Evolutionary conservation across 345 rosid species (phyloP), one percentile per base, ranked within the genome.

Genomic region (Gynandropsis gynandra): DNA sequence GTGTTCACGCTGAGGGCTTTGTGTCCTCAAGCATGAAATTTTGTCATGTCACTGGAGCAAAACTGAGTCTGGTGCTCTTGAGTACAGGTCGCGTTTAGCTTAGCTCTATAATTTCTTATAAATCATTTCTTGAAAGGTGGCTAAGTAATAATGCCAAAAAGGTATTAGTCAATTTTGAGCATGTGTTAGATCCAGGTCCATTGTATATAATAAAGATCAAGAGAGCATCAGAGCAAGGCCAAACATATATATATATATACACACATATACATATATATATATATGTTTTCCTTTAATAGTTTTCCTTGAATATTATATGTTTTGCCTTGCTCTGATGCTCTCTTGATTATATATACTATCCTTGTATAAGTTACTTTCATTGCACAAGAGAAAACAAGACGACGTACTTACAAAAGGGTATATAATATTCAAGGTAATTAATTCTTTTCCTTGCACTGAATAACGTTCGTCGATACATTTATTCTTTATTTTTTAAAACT

Each of bases 241-340:
- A 66, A 47, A 66, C 55, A 45, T 4, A 16, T 66, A 66, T 60
- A 54, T 49, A 61, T 66, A 66, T 65, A 66, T 60, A 66, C 65
- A 33, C 50, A 4, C 54, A 61, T 66, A 42, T 53, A 48, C 32
- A 45, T 10, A 38, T 39, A 39, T 59, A 60, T 66, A 59, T 57
- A 42, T 60, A 57, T 52, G 54, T 65, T n/a, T n/a, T n/a, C n/a
- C n/a, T n/a, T n/a, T n/a, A n/a, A n/a, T n/a, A n/a, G n/a, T n/a
- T n/a, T n/a, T n/a, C n/a, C n/a, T n/a, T n/a, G n/a, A n/a, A n/a
- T n/a, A n/a, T n/a, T n/a, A n/a, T n/a, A n/a, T n/a, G n/a, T n/a
- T n/a, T n/a, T n/a, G n/a, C n/a, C n/a, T n/a, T n/a, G n/a, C n/a
- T n/a, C n/a, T n/a, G n/a, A n/a, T n/a, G n/a, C n/a, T n/a, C n/a